phyloP scores from a whole-genome alignment of 106 monocot genomes.

The Platanthera zijinensis region DNA sequence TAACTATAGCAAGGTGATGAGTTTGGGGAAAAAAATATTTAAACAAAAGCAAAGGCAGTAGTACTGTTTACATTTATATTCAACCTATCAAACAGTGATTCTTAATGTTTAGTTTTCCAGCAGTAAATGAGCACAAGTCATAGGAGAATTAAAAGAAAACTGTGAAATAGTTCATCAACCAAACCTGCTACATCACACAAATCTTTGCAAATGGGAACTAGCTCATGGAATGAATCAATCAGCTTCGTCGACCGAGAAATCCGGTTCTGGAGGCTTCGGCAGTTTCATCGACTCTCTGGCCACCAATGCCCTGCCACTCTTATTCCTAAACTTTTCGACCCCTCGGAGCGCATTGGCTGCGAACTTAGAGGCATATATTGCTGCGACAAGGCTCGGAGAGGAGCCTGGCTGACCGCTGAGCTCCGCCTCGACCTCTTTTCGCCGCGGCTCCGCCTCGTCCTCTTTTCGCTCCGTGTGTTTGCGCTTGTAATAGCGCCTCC shows the following conservation, averaged over 20 bases:
- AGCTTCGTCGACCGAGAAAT: conserved; percentile 41
- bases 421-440: conserved; percentile 15
- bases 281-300: conserved; percentile 21
- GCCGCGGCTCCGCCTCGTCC: conserved; percentile 20
- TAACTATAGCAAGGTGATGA: no score
- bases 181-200: neutral
- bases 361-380: conserved; percentile 55
- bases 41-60: no score
- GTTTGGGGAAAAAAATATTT: no score
- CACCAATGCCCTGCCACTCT: conserved; percentile 2
- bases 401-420: neutral
- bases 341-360: conserved; percentile 58
- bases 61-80: no score
- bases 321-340: conserved; percentile 35
- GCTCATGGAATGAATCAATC: neutral
- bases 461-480: conserved; percentile 38
- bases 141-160: no score
- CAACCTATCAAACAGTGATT: no score
- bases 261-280: conserved; percentile 59
- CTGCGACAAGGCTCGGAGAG: conserved; percentile 38
- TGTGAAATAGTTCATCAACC: no score
- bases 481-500: conserved; percentile 56
- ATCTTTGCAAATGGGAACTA: neutral
- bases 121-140: no score
- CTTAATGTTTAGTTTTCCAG: no score